These are phyloP conservation scores for Phaffomyces antillensis DNA, from an alignment of 805 yeast species.

Conservation along the genomic window DNA sequence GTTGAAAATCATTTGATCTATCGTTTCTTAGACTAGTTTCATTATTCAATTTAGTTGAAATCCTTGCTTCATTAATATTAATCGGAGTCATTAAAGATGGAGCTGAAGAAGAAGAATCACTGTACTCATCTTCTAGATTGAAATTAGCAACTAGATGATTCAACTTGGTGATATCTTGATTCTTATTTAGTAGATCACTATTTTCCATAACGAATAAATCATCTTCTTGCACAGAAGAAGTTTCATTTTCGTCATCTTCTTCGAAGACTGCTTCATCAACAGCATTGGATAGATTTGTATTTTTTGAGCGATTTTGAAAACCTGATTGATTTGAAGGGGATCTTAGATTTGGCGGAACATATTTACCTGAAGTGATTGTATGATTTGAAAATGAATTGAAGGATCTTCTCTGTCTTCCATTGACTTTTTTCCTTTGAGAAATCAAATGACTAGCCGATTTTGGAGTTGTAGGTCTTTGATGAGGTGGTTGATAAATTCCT, in stretches of 20 bases:
- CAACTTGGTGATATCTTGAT: conserved; percentile 2
- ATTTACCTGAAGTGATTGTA: conserved; percentile 42
- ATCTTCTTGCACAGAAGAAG: conserved; percentile 19
- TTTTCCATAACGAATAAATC: conserved; percentile 36
- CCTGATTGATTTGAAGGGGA: conserved; percentile 27
- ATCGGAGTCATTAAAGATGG: conserved; percentile 7
- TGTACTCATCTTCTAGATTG: conserved; percentile 14
- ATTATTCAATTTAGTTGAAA: neutral
- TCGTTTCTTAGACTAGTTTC: neutral
- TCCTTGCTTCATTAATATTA: neutral
- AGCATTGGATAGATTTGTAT: neutral
- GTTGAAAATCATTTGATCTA: neutral
- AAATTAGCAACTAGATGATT: conserved; percentile 5
- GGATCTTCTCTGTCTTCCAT: conserved; percentile 15
- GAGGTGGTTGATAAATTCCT: conserved; percentile 21
- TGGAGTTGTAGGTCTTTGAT: conserved; percentile 22
- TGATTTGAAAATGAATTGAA: conserved; percentile 19
- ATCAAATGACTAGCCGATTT: conserved; percentile 12
- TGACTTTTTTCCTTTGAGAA: conserved; percentile 4
- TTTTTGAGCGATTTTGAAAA: conserved; percentile 6
- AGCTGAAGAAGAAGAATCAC: conserved; percentile 17
- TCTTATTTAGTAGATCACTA: conserved; percentile 13
- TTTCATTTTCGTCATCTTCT: conserved; percentile 15
- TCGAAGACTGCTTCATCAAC: conserved; percentile 17
- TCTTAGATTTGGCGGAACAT: conserved; percentile 68